A percentile compares a stretch with the other conserved stretches of the same genome.
Evolutionary conservation across 1,284 basidiomycete species (phyloP).

Genomic region (Ganoderma resinaceum): DNA sequence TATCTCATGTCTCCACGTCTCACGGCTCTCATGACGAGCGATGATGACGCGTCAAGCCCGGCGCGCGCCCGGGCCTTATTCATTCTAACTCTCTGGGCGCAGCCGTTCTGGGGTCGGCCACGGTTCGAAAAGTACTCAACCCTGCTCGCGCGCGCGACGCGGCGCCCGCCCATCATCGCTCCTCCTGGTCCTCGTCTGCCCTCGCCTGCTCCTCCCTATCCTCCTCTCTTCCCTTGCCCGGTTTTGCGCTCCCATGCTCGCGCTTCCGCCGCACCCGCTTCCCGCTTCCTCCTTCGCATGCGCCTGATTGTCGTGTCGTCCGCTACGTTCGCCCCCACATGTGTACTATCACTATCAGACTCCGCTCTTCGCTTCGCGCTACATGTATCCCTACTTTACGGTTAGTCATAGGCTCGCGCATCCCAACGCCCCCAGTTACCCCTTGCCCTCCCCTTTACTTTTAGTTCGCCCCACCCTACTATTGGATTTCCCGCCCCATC

Average conservation of each 20-base stretch:
- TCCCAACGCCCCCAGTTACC: background rate
- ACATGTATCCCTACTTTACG: conserved; percentile 31
- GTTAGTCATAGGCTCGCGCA: background rate
- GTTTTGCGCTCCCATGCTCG: conserved; percentile 4
- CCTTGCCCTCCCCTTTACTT: background rate
- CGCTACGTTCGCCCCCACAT: conserved; percentile 7
- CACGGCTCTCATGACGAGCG: conserved; percentile 14
- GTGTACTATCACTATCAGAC: conserved; percentile 19
- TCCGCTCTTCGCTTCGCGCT: conserved; percentile 9
- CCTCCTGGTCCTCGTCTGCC: background rate
- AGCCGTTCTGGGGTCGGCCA: conserved; percentile 9
- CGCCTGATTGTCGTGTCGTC: background rate
- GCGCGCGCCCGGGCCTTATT: conserved; percentile 18
- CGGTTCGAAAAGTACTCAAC: conserved; percentile 25
- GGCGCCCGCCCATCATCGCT: conserved; percentile 15
- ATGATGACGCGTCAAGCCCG: conserved; percentile 20
- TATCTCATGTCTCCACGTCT: background rate
- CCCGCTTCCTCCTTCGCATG: background rate
- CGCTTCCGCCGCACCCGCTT: background rate
- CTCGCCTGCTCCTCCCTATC: background rate
- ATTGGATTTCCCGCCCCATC: background rate
- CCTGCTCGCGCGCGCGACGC: conserved; percentile 23
- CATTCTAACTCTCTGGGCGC: background rate
- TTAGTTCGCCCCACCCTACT: background rate
- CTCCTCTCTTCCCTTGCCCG: too few species aligned